Base-by-base conservation (phyloP, 1,139 yeast species). In the Yamadazyma pseudoaaseri region DNA sequence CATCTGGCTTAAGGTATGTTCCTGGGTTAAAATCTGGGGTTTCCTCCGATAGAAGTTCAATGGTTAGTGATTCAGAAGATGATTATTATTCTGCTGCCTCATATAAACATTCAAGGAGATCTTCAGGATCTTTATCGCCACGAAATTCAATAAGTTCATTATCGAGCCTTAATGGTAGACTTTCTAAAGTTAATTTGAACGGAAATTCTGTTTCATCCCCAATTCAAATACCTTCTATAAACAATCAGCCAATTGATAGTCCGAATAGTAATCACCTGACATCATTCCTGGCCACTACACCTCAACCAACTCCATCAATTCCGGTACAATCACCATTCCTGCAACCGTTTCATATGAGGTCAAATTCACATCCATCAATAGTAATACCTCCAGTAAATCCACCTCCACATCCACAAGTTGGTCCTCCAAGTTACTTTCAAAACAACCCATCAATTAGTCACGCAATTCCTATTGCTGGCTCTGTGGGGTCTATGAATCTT, bases 141-240 rank as follows among this genome's bases (percentile, higher is more conserved):
- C 58, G 78, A 33, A 62, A 62, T 33, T 73, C 79, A 1, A 54
- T 73, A 7, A 54, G 62, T 28, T 60, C 76, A 1, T 44, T 76
- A 28, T 64, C 70, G 34, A 70, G 74, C 38, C 52, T 76, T 26
- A 73, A 64, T 40, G 76, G 75, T 5, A 58, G 76, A 38, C 52
- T 70, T 29, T 52, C 51, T 41, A 58, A 59, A 31, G 56, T 51
- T 34, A 25, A 37, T 50, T 22, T 38, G 29, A 12, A 26, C 27
- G 22, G 16, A 11, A 11, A 20, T 11, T 17, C 16, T 20, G 20
- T 20, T 31, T 35, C 22, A 16, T 41, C 16, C 49, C 54, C 25
- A 7, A 12, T 22, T 9, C 12, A 8, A 6, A n/a, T 10, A 6
- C n/a, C n/a, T 10, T 8, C 7, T 22, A 12, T 22, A 22, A 22